phyloP scores from a whole-genome alignment of 257 asterid species.

The Orobanche coerulescens region DNA sequence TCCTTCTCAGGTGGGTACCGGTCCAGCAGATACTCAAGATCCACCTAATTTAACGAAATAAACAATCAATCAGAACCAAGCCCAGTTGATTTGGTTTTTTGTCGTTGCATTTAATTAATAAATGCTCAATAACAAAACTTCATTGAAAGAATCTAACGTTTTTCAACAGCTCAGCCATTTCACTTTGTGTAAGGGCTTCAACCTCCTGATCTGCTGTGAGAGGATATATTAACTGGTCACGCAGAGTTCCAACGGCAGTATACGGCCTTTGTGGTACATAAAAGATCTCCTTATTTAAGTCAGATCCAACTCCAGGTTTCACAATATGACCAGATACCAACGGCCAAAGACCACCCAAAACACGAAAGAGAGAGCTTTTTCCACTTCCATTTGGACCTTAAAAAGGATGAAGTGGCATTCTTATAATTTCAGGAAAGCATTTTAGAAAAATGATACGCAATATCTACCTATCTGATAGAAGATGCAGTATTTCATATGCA shows the following conservation, averaged over 20 bases:
- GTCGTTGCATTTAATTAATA: not conserved
- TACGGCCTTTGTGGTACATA: constrained; percentile 99
- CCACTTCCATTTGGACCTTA: constrained; percentile 99
- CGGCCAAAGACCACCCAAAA: constrained; percentile 99
- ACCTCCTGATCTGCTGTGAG: constrained; percentile 80
- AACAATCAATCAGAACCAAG: constrained; percentile 2
- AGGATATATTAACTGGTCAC: constrained; percentile 97
- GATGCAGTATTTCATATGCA: not conserved
- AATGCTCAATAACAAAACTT: constrained; percentile 1
- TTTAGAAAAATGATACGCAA: constrained; percentile 4
- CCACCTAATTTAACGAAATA: constrained; percentile 49
- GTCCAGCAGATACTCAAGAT: constrained; percentile 90
- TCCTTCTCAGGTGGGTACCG: constrained; percentile 94
- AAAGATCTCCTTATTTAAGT: constrained; percentile 93
- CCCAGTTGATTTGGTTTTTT: constrained; percentile 9
- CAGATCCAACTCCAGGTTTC: constrained; percentile 99
- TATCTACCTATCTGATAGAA: constrained; percentile 11
- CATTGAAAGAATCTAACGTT: constrained; percentile 51
- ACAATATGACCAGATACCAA: constrained; percentile 87
- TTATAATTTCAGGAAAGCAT: constrained; percentile 5
- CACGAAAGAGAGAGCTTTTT: constrained; percentile 97
- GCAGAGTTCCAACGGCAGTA: constrained; percentile 95
- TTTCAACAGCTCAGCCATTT: constrained; percentile 86
- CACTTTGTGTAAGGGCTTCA: constrained; percentile 66
- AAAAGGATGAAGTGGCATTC: constrained; percentile 21